These are phyloP conservation scores for Clonostachys rosea DNA, from an alignment of 2,329 filamentous ascomycete species.

Conservation along the genomic window DNA sequence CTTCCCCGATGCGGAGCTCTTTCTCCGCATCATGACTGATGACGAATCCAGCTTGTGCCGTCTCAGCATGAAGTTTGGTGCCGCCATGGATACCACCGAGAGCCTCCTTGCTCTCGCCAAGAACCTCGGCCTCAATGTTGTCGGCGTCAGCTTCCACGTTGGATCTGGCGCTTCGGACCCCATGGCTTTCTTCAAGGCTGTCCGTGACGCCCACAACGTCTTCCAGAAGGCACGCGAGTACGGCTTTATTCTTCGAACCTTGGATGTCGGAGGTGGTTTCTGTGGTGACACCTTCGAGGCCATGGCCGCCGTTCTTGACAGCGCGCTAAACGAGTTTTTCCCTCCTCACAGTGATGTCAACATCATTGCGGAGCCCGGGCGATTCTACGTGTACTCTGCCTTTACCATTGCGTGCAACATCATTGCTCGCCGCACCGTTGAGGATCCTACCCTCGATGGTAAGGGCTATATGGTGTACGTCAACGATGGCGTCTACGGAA, in stretches of 20 bases:
- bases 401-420: conserved; percentile 95
- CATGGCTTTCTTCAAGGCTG: conserved; percentile 84
- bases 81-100: conserved; percentile 76
- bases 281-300: conserved; percentile 84
- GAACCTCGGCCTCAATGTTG: conserved; percentile 80
- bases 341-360: conserved; percentile 66
- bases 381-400: conserved; percentile 90
- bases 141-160: conserved; percentile 96
- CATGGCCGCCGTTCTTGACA: conserved; percentile 77
- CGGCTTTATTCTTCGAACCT: conserved; percentile 77
- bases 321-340: conserved; percentile 84
- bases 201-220: conserved; percentile 80
- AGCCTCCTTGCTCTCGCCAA: conserved; percentile 76
- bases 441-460: conserved; percentile 59
- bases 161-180: conserved; percentile 95
- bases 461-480: conserved; percentile 94
- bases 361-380: conserved; percentile 92
- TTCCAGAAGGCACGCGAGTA: conserved; percentile 78
- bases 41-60: conserved; percentile 93
- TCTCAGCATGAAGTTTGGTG: conserved; percentile 95
- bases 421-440: conserved; percentile 88
- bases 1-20: conserved; percentile 85
- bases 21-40: conserved; percentile 91
- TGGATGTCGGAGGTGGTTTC: conserved; percentile 95
- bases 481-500: conserved; percentile 96